Evolutionary conservation across 1,284 basidiomycete genomes (phyloP).

Genomic region (Puccinia hordei): DNA sequence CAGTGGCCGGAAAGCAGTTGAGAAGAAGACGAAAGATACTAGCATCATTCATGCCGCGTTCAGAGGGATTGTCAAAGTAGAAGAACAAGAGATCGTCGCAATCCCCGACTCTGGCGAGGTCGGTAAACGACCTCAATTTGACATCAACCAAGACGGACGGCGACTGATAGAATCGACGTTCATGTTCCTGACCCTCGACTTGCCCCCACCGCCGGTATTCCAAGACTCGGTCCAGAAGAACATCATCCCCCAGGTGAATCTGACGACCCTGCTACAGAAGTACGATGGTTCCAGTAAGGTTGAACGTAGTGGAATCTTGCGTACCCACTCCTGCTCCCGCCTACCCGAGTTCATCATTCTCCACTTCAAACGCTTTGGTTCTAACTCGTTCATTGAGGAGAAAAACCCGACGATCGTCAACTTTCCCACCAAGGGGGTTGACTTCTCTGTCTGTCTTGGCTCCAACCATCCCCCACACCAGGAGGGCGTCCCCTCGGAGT

Average conservation of each 20-base stretch:
- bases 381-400: slow-evolving; percentile 95
- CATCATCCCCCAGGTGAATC: slow-evolving; percentile 94
- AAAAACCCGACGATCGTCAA: slow-evolving; percentile 99
- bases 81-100: slow-evolving; percentile 84
- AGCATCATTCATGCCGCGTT: slow-evolving; percentile 90
- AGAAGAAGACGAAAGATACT: slow-evolving; percentile 56
- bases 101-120: slow-evolving; percentile 72
- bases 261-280: slow-evolving; percentile 88
- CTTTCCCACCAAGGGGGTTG: slow-evolving; percentile 87
- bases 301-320: slow-evolving; percentile 69
- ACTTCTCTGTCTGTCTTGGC: slow-evolving; percentile 77
- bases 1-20: slow-evolving; percentile 47
- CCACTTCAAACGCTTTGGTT: slow-evolving; percentile 97
- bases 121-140: slow-evolving; percentile 74
- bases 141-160: slow-evolving; percentile 86
- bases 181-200: slow-evolving; percentile 89
- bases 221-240: slow-evolving; percentile 94
- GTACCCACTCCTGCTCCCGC: slow-evolving; percentile 82
- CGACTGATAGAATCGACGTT: slow-evolving; percentile 77
- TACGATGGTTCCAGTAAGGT: slow-evolving; percentile 83
- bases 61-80: slow-evolving; percentile 87
- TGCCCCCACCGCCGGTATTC: slow-evolving; percentile 93
- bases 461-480: slow-evolving; percentile 64
- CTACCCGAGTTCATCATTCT: slow-evolving; percentile 90
- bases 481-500: slow-evolving; percentile 60